Evolutionary conservation across 257 asterid genomes (phyloP).

Genomic region (Capsicum baccatum): DNA sequence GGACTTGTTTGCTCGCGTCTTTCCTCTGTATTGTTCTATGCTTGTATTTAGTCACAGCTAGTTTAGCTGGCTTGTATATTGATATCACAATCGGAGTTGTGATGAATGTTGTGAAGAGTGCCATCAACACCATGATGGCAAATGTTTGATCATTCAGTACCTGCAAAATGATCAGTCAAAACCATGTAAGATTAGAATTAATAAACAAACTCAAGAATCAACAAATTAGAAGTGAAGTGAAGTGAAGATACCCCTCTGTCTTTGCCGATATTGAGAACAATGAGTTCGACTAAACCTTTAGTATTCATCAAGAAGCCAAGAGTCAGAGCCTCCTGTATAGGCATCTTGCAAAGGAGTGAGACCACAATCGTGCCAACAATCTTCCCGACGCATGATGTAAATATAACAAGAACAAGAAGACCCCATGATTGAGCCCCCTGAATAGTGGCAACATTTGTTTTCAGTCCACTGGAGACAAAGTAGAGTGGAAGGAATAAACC

Average conservation of each 20-base stretch:
- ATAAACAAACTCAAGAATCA: constrained; percentile 3
- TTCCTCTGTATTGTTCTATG: constrained; percentile 62
- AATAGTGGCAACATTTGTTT: constrained; percentile 65
- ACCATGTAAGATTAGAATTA: neutral
- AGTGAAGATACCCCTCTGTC: constrained; percentile 60
- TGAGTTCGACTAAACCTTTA: constrained; percentile 73
- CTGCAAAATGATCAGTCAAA: constrained; percentile 40
- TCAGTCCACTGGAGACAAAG: constrained; percentile 70
- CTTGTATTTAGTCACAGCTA: constrained; percentile 51
- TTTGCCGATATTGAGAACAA: constrained; percentile 66
- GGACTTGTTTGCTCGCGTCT: constrained; percentile 50
- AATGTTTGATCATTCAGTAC: constrained; percentile 80
- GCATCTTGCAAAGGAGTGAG: constrained; percentile 50
- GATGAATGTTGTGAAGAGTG: constrained; percentile 75
- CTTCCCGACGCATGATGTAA: constrained; percentile 65
- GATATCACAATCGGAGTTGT: constrained; percentile 68
- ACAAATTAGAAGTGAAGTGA: neutral
- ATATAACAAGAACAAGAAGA: constrained; percentile 61
- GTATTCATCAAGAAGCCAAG: constrained; percentile 74
- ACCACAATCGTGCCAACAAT: constrained; percentile 57
- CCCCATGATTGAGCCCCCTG: constrained; percentile 74
- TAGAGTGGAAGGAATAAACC: constrained; percentile 70
- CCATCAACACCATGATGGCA: constrained; percentile 79
- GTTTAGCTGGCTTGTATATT: constrained; percentile 59
- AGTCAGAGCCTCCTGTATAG: constrained; percentile 56